Evolutionary conservation across 805 yeast species (phyloP), one percentile per base, ranked within the genome.

Genomic region (Limtongia smithiae): DNA sequence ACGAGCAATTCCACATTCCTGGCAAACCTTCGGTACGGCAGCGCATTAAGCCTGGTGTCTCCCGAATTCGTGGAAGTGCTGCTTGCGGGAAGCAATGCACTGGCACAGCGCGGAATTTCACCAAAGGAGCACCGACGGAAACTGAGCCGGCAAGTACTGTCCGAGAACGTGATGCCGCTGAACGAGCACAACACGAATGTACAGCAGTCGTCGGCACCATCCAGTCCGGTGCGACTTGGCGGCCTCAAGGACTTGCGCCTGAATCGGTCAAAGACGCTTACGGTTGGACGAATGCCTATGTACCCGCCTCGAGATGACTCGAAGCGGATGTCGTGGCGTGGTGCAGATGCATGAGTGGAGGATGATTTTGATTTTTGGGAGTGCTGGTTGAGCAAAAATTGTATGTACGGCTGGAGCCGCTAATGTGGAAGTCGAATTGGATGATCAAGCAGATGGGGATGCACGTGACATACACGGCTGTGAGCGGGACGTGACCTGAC

Each of bases 161-260:
- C 22, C 4, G 57, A 52, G 36, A 48, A 48, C 45, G 22, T 39
- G 30, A 49, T 44, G 44, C 57, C 57, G 28, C 46, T 49, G 15
- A 41, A 34, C 22, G 57, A 52, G 12, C 41, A 32, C 18, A 21
- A 43, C 27, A 21, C 32, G 18, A 50, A 50, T 35, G 25, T 12
- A 22, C 15, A 20, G 24, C 38, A 17, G 5, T 35, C 9, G n/a
- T 8, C 32, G 28, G 32, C 21, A 32, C 32, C 37, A 11, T 41
- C 41, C 12, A 27, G 32, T 35, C 21, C 34, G 33, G 18, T 34
- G 2, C 24, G 44, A 20, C 12, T 41, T 24, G 41, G 48, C 15
- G 57, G 57, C 3, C 35, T 52, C 37, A 48, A 49, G 39, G 51
- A 52, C 18, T 18, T 52, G 43, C 39, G 41, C 21, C 34, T 52